Evolutionary conservation across 1,139 yeast species (phyloP), one percentile per base, ranked within the genome.

Genomic region (Kodamaea suecica): DNA sequence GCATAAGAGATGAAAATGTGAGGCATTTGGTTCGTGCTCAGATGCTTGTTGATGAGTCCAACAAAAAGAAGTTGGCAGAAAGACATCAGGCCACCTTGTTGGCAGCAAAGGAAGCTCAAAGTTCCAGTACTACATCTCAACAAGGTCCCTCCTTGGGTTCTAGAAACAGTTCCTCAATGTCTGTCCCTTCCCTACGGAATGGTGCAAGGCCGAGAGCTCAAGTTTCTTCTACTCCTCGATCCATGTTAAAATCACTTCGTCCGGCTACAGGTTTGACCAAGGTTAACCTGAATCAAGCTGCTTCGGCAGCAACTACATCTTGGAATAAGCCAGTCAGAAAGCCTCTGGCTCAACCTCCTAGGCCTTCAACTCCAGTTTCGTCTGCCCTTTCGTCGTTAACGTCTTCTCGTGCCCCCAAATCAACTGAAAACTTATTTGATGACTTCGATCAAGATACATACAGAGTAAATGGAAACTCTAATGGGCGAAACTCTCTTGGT

Each of bases 1-100:
- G 63, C 5, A 63, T 77, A 26, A 59, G 80, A 25, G 79, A 76
- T 33, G 76, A 75, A 48, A 71, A 76, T 38, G 75, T 59, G 40
- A 68, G 55, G 50, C 74, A 56, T 63, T 64, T 64, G 46, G 73
- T 48, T 44, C 62, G 64, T 53, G 75, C 59, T 14, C 76, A 69
- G 44, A 50, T 67, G 36, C 50, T 66, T 31, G 50, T 68, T 41
- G 75, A 70, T 43, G 75, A 68, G 45, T 36, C 55, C 27, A 53
- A 55, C 31, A 45, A 67, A 27, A 27, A 17, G 30, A 17, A 11
- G 20, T 27, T 38, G 26, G 38, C 38, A 10, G 42, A 40, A 11
- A 33, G 27, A 17, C 42, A 31, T 16, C 33, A 17, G 33, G 31
- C 39, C 23, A 34, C 33, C 4, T 27, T 33, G 12, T 23, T 27